Percentiles rank a stretch among this genome's conserved stretches.
Conservation (phyloP, 2,329 filamentous ascomycete genomes). For the Fusarium virguliforme region DNA sequence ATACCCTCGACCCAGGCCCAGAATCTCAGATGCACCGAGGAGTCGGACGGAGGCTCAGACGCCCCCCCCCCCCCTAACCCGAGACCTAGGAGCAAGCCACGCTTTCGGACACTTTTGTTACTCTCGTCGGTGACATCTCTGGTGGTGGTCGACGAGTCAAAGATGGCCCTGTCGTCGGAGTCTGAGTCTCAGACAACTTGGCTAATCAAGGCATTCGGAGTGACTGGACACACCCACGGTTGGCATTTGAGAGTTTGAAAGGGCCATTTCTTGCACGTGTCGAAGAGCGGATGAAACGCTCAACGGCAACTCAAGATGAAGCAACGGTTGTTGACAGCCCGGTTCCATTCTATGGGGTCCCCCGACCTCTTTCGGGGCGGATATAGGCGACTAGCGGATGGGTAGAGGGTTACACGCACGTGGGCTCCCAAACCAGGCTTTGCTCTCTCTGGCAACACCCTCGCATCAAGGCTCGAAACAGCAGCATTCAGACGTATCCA, state of each 20-base stretch:
- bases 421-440: slow-evolving; percentile 1
- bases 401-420: slow-evolving; percentile 9
- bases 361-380: slow-evolving; percentile 3
- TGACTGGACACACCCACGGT: not conserved
- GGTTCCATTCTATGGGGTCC: not conserved
- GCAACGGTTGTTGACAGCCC: slow-evolving; percentile 5
- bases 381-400: slow-evolving; percentile 6
- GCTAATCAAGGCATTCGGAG: not conserved
- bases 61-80: slow-evolving; percentile 1
- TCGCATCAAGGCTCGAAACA: slow-evolving; percentile 4
- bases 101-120: slow-evolving; percentile 20
- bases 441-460: slow-evolving; percentile 8
- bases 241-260: not conserved
- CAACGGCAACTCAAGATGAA: slow-evolving; percentile 1
- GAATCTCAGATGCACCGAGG: slow-evolving; percentile 25
- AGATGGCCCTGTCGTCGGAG: not conserved
- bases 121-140: slow-evolving; percentile 14
- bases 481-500: not conserved
- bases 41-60: slow-evolving; percentile 21
- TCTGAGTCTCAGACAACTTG: not conserved
- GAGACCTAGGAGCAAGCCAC: slow-evolving; percentile 31
- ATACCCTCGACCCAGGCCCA: slow-evolving; percentile 25
- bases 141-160: not conserved
- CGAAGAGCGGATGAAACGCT: not conserved
- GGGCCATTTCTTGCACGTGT: not conserved